Evolutionary conservation across 306 rosid species (phyloP), one percentile per base, ranked within the genome.

Genomic region (Begonia masoniana): DNA sequence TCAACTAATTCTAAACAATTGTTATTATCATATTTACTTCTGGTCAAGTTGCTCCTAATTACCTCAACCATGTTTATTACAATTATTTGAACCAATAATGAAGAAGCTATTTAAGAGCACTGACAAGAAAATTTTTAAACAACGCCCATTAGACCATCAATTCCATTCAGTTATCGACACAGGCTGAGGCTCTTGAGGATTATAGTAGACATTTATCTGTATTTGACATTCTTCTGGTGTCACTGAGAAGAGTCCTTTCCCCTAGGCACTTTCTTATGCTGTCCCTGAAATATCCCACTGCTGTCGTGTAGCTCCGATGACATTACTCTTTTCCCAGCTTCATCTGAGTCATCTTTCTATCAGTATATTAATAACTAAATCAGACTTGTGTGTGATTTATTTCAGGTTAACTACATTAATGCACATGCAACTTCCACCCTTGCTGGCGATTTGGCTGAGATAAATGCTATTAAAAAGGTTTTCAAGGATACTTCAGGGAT

Each of bases 371-470:
- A 45, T 45, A 45, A 7, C 39, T 31, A 45, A 45, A 45, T 45
- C 49, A 45, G 49, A 45, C 13, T 16, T 9, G 15, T 47, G 39
- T 41, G 15, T 43, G 17, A 42, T 23, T 10, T 10, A 47, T 62
- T 26, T 26, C 82, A 92, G 99, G 96, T 92, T 26, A 92, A 92
- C 77, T 92, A 92, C 76, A 87, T 92, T 47, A 92, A 92, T 77
- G 96, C 96, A 23, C 99, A 92, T 70, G 99, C 99, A 58, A 92
- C 96, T 65, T 92, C 99, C 68, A 92, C 96, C 19, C 87, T 72
- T 64, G 96, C 93, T 49, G 99, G 99, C 57, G 99, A 92, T 65
- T 54, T 92, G 65, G 93, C 99, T 17, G 99, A 92, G 93, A 81
- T 92, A 42, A 86, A 86, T 72, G 99, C 99, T 51, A 79, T 92